Base-by-base conservation (phyloP, 192 early-diverging fungal genomes). In the Rhizoclosmatium sp. region DNA sequence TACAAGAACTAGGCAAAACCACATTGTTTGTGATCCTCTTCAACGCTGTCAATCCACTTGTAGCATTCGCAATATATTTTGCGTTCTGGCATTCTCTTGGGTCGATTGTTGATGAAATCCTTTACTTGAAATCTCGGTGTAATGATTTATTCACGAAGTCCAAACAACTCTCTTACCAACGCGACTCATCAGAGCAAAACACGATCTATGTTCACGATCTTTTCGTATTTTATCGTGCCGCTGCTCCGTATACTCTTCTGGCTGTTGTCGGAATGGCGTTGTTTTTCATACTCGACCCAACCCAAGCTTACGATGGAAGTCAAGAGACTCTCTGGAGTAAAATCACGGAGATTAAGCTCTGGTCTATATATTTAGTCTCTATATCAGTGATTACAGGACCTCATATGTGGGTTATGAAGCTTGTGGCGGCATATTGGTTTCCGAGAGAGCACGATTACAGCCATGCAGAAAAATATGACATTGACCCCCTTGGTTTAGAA, bases 321-420 rank as follows among this genome's bases (percentile, higher is more conserved):
- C 42, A n/a, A 10, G 7, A 16, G n/a, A 14, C 70, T 3, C 2
- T 71, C 9, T 44, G n/a, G 72, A 46, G 39, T 61, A 56, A 76
- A 45, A 31, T 76, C 16, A 47, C 64, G n/a, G 12, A 56, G 1
- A 76, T 64, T 39, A 76, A 61, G 5, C 58, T 82, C 5, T 78
- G 80, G 80, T 48, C 47, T 2, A 69, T 72, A 21, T 82, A 78
- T 65, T 47, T 82, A 5, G 61, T 82, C 4, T 59, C 54, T 5
- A 78, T 82, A 21, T 78, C 75, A 3, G 58, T 82, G 19, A 65
- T 82, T 9, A 82, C 80, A 10, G 80, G 75, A 10, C 80, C 80
- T 19, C 80, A 82, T 51, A 82, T 82, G 80, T 82, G 80, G 80
- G 64, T 82, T 23, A 78, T 78, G 75, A 62, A 78, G 4, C 71